Percentiles rank a stretch among this genome's conserved stretches.
phyloP scores from a whole-genome alignment of 2,329 filamentous ascomycete species.

The Colletotrichum chlorophyti region DNA sequence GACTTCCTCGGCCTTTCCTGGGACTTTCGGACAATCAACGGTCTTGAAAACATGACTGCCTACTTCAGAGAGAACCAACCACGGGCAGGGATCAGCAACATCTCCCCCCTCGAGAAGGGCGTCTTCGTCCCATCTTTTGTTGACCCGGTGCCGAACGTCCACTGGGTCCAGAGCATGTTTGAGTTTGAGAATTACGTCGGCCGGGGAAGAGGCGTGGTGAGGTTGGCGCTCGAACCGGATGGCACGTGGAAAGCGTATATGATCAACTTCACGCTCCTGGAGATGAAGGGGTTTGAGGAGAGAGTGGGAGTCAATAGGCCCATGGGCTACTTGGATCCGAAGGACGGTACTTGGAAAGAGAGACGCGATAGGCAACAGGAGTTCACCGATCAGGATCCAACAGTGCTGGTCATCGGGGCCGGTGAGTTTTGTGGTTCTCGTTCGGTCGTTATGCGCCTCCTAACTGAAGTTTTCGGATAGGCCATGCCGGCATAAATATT shows the following conservation, averaged over 20 bases:
- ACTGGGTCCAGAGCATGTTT: conserved; percentile 30
- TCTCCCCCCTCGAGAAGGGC: conserved; percentile 4
- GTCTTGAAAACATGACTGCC: background rate
- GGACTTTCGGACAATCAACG: conserved; percentile 49
- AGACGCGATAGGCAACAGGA: conserved; percentile 53
- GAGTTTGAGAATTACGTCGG: conserved; percentile 28
- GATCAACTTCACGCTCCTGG: conserved; percentile 64
- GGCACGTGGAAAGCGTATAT: conserved; percentile 67
- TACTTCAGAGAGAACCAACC: conserved; percentile 12
- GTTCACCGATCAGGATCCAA: conserved; percentile 58
- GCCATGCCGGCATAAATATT: conserved; percentile 64
- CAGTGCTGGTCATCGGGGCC: conserved; percentile 60
- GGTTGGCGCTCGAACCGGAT: conserved; percentile 21
- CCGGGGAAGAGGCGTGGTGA: conserved; percentile 27
- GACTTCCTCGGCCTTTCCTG: conserved; percentile 64
- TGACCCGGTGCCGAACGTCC: conserved; percentile 16
- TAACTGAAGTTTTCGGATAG: conserved; percentile 37
- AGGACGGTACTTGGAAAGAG: conserved; percentile 67
- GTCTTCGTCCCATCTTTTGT: conserved; percentile 9
- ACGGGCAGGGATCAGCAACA: background rate
- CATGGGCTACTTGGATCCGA: conserved; percentile 60
- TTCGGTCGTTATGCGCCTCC: background rate
- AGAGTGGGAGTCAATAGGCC: conserved; percentile 52
- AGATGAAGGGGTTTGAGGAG: conserved; percentile 63
- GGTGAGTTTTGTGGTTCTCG: conserved; percentile 49